Evolutionary conservation across 176 grass and related monocot genomes (phyloP).

Genomic region (Aegilops speltoides): DNA sequence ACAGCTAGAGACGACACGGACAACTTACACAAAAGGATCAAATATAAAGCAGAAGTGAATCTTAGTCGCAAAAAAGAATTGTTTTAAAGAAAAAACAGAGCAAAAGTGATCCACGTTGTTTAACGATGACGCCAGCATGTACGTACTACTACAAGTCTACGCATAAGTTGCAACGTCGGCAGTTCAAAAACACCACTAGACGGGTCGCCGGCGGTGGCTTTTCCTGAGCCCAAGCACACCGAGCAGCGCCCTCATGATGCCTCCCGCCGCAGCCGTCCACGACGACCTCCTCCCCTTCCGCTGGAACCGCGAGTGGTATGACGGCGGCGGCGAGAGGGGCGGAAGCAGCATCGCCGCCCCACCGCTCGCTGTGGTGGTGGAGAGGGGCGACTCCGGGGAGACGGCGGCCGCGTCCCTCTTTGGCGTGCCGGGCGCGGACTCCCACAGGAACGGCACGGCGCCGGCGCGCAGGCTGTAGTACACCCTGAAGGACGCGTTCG

Average conservation of each 20-base stretch:
- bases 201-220: neutral
- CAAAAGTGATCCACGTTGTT: too few relatives aligned
- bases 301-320: conserved; percentile 17
- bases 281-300: conserved; percentile 12
- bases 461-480: conserved; percentile 41
- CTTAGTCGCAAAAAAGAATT: too few relatives aligned
- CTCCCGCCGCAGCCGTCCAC: neutral
- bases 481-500: conserved; percentile 40
- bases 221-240: conserved; percentile 28
- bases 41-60: too few relatives aligned
- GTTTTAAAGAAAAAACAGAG: too few relatives aligned
- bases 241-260: conserved; percentile 26
- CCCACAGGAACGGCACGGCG: conserved; percentile 51
- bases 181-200: neutral
- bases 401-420: neutral
- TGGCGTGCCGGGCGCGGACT: conserved; percentile 46
- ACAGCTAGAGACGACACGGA: too few relatives aligned
- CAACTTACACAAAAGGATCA: too few relatives aligned
- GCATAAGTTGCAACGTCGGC: too few relatives aligned
- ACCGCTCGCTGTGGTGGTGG: neutral
- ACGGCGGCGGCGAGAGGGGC: conserved; percentile 38
- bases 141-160: too few relatives aligned
- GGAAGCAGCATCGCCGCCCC: neutral
- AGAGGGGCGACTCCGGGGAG: neutral
- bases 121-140: too few relatives aligned